phyloP scores from a whole-genome alignment of 179 eudicot genomes.

The Corrigiola litoralis region DNA sequence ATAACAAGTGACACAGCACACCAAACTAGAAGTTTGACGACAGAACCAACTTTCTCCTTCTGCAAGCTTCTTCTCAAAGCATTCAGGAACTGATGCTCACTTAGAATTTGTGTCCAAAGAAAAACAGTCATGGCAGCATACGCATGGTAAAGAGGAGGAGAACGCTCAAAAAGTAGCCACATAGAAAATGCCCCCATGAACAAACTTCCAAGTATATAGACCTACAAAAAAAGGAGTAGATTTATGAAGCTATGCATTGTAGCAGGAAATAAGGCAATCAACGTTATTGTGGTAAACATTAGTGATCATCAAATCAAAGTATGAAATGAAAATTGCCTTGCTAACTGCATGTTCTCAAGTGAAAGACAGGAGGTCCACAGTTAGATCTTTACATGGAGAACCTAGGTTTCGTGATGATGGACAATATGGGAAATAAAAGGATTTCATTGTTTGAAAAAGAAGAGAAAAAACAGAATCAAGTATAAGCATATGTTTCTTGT shows the following conservation, averaged over 20 bases:
- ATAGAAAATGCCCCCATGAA: constrained; percentile 47
- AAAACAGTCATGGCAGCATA: constrained; percentile 84
- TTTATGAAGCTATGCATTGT: not conserved
- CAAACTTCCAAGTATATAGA: constrained; percentile 51
- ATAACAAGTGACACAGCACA: constrained; percentile 56
- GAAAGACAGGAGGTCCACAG: not conserved
- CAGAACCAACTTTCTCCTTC: constrained; percentile 34
- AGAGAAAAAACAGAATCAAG: not conserved
- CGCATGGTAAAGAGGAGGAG: constrained; percentile 91
- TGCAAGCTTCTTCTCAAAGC: constrained; percentile 54
- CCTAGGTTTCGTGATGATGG: not conserved
- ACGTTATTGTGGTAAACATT: not conserved
- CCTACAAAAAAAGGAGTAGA: constrained; percentile 32
- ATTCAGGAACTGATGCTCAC: constrained; percentile 61
- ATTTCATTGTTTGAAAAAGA: too few species aligned
- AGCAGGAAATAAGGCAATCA: not conserved
- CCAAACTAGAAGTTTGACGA: constrained; percentile 43
- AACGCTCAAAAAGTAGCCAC: constrained; percentile 60
- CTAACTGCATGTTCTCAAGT: too few species aligned
- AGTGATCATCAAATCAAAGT: too few species aligned
- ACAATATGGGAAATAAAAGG: too few species aligned
- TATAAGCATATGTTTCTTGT: not conserved
- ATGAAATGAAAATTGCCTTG: too few species aligned
- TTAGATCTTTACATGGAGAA: not conserved
- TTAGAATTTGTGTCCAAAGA: constrained; percentile 85